Evolutionary conservation across 129 eudicot species (phyloP).

Genomic region (Kitagawia praeruptora): DNA sequence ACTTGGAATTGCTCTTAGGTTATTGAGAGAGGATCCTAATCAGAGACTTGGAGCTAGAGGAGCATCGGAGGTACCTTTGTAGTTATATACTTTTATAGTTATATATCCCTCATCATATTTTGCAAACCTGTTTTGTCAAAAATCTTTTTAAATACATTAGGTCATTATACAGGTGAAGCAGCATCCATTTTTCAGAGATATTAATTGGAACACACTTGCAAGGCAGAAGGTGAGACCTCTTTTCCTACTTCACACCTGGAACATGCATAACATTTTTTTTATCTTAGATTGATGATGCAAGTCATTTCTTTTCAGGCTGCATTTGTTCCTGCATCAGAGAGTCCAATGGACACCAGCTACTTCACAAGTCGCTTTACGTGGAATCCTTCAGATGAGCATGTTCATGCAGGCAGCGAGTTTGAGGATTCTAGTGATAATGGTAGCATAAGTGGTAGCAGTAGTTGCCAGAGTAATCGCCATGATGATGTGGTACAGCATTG

Average conservation of each 20-base stretch:
- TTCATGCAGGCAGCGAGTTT: constrained; percentile 59
- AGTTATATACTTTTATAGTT: constrained; percentile 4
- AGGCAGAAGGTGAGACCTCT: constrained; percentile 68
- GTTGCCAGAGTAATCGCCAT: constrained; percentile 68
- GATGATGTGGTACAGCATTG: constrained; percentile 54
- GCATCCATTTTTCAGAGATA: constrained; percentile 86
- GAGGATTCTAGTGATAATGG: constrained; percentile 87
- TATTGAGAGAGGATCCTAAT: constrained; percentile 90
- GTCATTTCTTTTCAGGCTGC: constrained; percentile 55
- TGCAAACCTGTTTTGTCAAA: neutral
- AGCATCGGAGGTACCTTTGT: constrained; percentile 73
- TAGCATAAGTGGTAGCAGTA: constrained; percentile 79
- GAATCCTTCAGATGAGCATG: constrained; percentile 80
- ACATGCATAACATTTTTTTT: neutral
- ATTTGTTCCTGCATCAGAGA: constrained; percentile 90
- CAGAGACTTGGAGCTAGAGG: constrained; percentile 95
- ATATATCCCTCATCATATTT: neutral
- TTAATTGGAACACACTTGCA: constrained; percentile 97
- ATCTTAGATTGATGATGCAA: constrained; percentile 15
- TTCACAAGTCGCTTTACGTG: constrained; percentile 89
- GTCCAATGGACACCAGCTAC: constrained; percentile 89
- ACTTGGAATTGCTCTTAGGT: constrained; percentile 25
- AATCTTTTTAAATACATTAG: neutral
- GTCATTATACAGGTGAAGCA: constrained; percentile 64
- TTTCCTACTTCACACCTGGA: neutral